Base-by-base conservation (phyloP, 495 filamentous ascomycete genomes). In the Aspergillus cavernicola region DNA sequence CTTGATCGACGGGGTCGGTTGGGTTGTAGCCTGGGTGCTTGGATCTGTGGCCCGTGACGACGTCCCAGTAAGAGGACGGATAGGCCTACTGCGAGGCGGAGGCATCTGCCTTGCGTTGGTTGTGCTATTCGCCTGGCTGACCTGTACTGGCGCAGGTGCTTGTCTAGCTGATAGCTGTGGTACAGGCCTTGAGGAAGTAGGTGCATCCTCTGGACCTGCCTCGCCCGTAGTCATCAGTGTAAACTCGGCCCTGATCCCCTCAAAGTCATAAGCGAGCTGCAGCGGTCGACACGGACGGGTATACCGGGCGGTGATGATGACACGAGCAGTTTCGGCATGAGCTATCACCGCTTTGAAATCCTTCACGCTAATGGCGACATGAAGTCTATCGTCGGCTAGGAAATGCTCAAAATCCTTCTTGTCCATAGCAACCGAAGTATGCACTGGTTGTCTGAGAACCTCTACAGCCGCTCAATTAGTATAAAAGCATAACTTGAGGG, bases 161-260 rank as follows among this genome's bases (percentile, higher is more conserved):
- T 65, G 71, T 24, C 67, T 66, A 24, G 70, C 66, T 22, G 70
- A 67, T 38, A 71, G 56, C 50, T 73, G 60, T 16, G 69, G 68
- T 16, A 60, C 58, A 2, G 60, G 66, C 8, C 65, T 60, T 19
- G 68, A 63, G 28, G 71, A 70, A 32, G 39, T 53, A 7, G 62
- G 58, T 57, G 48, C 56, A 43, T 78, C 70, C 13, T 75, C 70
- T 28, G 70, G 72, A 26, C 76, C 73, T 55, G 80, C 80, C 52
- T 95, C 89, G n/a, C 91, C 90, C 26, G 87, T 82, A 9, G 93
- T 98, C 92, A 96, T 97, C 38, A 98, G 68, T 13, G 92, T 92
- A 62, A 95, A 97, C 49, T 96, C 89, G 53, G 86, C 88, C 40
- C 80, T 69, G 48, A 97, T 75, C 13, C 91, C 93, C 43, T 88